Base-by-base conservation (phyloP, 2,329 filamentous ascomycete genomes). In the Penicillium sp. region DNA sequence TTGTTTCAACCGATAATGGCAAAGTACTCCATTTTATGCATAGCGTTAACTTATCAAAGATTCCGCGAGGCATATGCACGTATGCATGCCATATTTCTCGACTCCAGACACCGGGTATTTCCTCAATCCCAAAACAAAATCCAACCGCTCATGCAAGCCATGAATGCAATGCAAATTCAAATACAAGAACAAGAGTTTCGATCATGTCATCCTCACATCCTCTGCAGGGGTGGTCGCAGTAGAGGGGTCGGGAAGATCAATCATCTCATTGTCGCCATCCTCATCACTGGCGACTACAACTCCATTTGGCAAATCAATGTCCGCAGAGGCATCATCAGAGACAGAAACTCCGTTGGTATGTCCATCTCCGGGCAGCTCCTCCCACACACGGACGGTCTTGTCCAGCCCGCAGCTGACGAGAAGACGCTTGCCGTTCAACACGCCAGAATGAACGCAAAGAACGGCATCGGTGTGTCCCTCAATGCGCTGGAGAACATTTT, bases 401-500 rank as follows among this genome's bases (percentile, higher is more conserved):
- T 89, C 86, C 37, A 86, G 59, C 0, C 86, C 83, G 53, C 83
- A 85, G 60, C 85, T 89, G 5, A 82, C 85, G 41, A 89, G 76
- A 20, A 81, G 60, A 18, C 73, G 73, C 50, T 64, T 74, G 35
- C 75, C 76, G 49, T 79, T 77, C 9, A 75, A 77, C 25, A 78
- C 77, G 67, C 83, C 83, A 6, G 85, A 82, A 60, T 86, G 81
- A 11, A 87, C 84, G 0, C 80, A 78, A 33, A 87, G 70, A 6
- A 89, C 82, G 3, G 81, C 79, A 41, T 83, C 85, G 1, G 81
- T 79, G 57, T 85, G 83, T 1, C 80, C 79, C 25, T 81, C 74
- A 9, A 85, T 68, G 20, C 78, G 76, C 79, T 97, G 92, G 20
- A 97, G 77, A 2, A 96, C 77, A 53, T 89, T 86, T 74, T 97